Conservation (phyloP, 495 filamentous ascomycete genomes). For the Talaromyces nanjingensis region DNA sequence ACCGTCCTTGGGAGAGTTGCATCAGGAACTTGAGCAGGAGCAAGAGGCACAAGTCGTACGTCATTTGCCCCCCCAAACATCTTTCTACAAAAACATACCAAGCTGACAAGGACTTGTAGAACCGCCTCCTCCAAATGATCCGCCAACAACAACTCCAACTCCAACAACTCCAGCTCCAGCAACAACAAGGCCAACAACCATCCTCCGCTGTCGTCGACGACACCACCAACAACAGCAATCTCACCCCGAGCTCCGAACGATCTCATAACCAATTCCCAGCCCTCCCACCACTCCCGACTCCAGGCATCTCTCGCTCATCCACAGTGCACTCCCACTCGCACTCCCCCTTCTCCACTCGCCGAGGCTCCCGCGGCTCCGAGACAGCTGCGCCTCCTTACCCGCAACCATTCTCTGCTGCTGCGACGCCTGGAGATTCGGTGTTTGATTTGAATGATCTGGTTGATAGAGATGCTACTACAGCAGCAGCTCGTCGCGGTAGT, state of each 20-base stretch:
- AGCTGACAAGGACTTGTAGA: slow-evolving; percentile 37
- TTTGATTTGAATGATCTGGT: not conserved
- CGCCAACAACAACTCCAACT: slow-evolving; percentile 79
- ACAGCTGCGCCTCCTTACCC: slow-evolving; percentile 15
- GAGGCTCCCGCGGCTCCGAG: slow-evolving; percentile 34
- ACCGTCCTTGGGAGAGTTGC: slow-evolving; percentile 87
- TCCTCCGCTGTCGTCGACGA: slow-evolving; percentile 55
- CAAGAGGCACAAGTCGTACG: slow-evolving; percentile 89
- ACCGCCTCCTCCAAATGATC: slow-evolving; percentile 84
- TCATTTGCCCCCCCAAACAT: not conserved
- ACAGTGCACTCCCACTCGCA: not conserved
- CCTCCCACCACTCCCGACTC: slow-evolving; percentile 26
- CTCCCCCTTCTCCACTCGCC: slow-evolving; percentile 41
- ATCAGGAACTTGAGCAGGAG: slow-evolving; percentile 91
- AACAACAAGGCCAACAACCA: slow-evolving; percentile 22
- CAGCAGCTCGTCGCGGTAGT: slow-evolving; percentile 32
- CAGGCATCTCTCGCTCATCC: slow-evolving; percentile 23
- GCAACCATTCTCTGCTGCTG: not conserved
- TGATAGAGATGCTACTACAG: not conserved
- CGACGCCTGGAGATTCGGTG: not conserved
- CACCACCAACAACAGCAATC: slow-evolving; percentile 11
- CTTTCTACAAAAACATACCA: too few relatives aligned
- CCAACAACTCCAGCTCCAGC: slow-evolving; percentile 51
- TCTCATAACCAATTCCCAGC: slow-evolving; percentile 43
- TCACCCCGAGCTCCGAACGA: slow-evolving; percentile 58